phyloP scores from a whole-genome alignment of 2,329 filamentous ascomycete genomes.

The Sporothrix pseudoabietina region DNA sequence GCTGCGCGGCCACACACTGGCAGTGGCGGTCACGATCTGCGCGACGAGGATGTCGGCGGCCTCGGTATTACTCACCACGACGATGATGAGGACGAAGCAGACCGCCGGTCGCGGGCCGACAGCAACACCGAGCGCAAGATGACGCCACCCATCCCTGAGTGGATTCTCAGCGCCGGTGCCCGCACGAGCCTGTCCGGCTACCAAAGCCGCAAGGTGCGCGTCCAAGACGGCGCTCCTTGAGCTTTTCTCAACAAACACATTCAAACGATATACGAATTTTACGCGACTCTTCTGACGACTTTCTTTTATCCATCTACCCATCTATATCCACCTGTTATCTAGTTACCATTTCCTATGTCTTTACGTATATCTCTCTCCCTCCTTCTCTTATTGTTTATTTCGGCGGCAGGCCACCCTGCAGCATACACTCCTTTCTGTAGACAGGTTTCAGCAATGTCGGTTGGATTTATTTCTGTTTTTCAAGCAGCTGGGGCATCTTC shows the following conservation, averaged over 20 bases:
- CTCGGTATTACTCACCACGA: conserved; percentile 27
- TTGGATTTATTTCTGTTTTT: background rate
- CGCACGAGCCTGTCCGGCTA: conserved; percentile 54
- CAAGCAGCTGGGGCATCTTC: conserved; percentile 15
- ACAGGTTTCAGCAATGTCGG: background rate
- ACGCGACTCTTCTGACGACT: conserved; percentile 13
- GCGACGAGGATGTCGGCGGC: background rate
- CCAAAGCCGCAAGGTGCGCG: conserved; percentile 43
- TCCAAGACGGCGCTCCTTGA: conserved; percentile 22
- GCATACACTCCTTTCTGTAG: background rate
- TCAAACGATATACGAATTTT: conserved; percentile 8
- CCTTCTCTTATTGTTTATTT: conserved; percentile 5
- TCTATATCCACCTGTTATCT: background rate
- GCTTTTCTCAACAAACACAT: background rate
- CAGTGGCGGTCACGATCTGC: background rate
- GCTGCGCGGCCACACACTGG: conserved; percentile 26
- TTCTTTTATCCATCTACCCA: background rate
- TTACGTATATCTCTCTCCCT: background rate
- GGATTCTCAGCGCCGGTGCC: conserved; percentile 58
- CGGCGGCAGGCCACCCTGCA: background rate
- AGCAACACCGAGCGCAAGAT: conserved; percentile 50
- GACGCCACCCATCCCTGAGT: conserved; percentile 64
- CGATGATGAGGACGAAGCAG: conserved; percentile 37
- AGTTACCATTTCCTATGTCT: background rate
- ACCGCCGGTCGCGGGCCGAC: conserved; percentile 33